phyloP scores from a whole-genome alignment of 805 yeast genomes.

The Yarrowia sp. region DNA sequence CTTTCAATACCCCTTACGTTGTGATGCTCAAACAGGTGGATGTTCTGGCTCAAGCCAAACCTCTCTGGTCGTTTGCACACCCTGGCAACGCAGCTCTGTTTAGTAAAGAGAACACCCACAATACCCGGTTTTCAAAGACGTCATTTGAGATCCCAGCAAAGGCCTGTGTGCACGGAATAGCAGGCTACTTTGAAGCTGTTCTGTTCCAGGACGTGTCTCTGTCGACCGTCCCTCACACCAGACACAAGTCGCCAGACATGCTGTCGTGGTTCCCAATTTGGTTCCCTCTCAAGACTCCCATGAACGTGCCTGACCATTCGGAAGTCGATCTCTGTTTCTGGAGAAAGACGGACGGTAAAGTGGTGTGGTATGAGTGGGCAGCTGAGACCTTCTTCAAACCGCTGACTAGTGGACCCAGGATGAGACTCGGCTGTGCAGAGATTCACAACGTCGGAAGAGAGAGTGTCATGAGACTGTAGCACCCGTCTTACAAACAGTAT shows the following conservation, averaged over 20 bases:
- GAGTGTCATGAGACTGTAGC: slow-evolving; percentile 10
- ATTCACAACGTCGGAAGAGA: slow-evolving; percentile 18
- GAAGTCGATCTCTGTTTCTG: slow-evolving; percentile 61
- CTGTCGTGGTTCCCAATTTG: slow-evolving; percentile 74
- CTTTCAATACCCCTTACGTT: slow-evolving; percentile 55
- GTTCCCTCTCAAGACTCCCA: slow-evolving; percentile 65
- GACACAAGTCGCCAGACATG: slow-evolving; percentile 53
- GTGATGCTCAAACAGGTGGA: slow-evolving; percentile 54
- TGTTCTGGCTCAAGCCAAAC: slow-evolving; percentile 55
- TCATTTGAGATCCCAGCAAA: slow-evolving; percentile 57
- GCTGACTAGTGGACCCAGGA: neutral
- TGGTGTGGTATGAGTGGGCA: slow-evolving; percentile 75
- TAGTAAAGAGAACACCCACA: slow-evolving; percentile 42
- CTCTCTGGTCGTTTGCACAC: slow-evolving; percentile 69
- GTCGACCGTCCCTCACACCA: slow-evolving; percentile 57
- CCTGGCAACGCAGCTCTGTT: slow-evolving; percentile 49
- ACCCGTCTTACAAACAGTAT: no score
- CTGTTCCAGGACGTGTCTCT: slow-evolving; percentile 66
- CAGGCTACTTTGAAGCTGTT: slow-evolving; percentile 76
- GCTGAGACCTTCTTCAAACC: slow-evolving; percentile 54
- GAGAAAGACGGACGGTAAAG: slow-evolving; percentile 54
- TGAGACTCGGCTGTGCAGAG: slow-evolving; percentile 23
- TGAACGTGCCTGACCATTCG: slow-evolving; percentile 60
- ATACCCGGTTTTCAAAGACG: slow-evolving; percentile 47
- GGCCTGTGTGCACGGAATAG: slow-evolving; percentile 71